Conservation (phyloP, 208 protist species). For the Giardia muris region DNA sequence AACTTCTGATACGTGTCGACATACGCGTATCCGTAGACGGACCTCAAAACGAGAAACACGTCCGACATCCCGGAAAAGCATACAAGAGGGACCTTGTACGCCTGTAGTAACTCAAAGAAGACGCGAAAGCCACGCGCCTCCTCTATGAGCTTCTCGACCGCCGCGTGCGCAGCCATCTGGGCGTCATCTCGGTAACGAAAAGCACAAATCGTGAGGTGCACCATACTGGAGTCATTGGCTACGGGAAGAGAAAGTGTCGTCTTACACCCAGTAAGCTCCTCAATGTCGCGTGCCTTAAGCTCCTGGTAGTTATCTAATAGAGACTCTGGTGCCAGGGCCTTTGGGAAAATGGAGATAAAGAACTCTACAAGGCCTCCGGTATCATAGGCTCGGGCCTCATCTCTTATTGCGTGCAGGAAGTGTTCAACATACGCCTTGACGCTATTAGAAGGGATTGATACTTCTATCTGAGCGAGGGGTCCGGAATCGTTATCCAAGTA, state of each 20-base stretch:
- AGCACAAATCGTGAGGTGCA: neutral
- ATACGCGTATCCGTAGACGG: neutral
- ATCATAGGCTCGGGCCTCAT: neutral
- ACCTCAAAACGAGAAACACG: neutral
- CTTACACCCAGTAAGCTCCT: neutral
- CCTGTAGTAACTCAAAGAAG: neutral
- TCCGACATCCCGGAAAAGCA: neutral
- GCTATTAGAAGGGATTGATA: neutral
- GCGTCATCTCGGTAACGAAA: neutral
- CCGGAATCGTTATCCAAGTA: neutral
- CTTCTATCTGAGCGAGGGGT: neutral
- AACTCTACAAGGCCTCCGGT: neutral
- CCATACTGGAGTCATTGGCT: too few species aligned
- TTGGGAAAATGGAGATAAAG: neutral
- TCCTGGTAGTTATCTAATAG: neutral
- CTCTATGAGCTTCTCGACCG: neutral
- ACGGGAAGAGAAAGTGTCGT: too few species aligned
- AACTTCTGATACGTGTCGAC: neutral
- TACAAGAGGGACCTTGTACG: neutral
- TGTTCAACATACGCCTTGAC: neutral
- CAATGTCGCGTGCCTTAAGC: neutral
- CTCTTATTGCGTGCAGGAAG: neutral
- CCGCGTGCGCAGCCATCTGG: neutral
- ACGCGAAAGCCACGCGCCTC: neutral
- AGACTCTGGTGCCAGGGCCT: neutral